Conservation (phyloP, 164 flowering plant genomes). For the Macadamia integrifolia region DNA sequence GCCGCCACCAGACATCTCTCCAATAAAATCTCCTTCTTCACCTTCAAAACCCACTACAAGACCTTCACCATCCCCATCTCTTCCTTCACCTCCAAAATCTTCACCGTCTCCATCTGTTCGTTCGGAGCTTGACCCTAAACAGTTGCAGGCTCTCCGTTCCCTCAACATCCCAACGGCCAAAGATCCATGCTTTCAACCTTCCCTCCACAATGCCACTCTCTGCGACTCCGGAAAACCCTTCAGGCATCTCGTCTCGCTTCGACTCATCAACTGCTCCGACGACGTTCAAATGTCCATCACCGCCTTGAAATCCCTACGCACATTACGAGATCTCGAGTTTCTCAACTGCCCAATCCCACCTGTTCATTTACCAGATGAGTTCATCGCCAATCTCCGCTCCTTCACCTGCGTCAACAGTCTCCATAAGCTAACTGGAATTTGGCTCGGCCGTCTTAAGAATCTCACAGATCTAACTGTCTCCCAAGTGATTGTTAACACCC, state of each 20-base stretch:
- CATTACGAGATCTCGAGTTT: constrained; percentile 55
- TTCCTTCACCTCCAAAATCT: constrained; percentile 9
- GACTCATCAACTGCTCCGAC: constrained; percentile 74
- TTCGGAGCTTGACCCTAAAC: constrained; percentile 78
- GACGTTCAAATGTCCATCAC: constrained; percentile 63
- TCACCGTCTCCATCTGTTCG: constrained; percentile 16
- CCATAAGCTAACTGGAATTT: constrained; percentile 65
- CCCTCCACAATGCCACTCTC: constrained; percentile 42
- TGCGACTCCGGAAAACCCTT: constrained; percentile 75
- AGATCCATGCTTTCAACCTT: constrained; percentile 67
- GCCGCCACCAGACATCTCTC: constrained; percentile 5
- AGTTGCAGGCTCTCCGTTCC: constrained; percentile 72
- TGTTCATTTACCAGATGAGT: constrained; percentile 55
- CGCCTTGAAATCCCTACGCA: constrained; percentile 67
- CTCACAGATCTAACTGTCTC: constrained; percentile 67
- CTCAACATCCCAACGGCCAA: constrained; percentile 64
- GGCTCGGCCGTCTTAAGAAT: constrained; percentile 52
- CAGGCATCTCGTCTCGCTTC: constrained; percentile 75
- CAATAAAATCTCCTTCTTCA: constrained; percentile 1
- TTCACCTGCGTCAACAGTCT: constrained; percentile 62
- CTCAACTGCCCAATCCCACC: constrained; percentile 61
- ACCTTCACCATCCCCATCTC: constrained; percentile 10
- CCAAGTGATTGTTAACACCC: constrained; percentile 39
- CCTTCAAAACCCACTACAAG: background rate
- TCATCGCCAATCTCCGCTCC: constrained; percentile 52